Base-by-base conservation (phyloP, 2,329 filamentous ascomycete genomes). In the Lachnellula arida region DNA sequence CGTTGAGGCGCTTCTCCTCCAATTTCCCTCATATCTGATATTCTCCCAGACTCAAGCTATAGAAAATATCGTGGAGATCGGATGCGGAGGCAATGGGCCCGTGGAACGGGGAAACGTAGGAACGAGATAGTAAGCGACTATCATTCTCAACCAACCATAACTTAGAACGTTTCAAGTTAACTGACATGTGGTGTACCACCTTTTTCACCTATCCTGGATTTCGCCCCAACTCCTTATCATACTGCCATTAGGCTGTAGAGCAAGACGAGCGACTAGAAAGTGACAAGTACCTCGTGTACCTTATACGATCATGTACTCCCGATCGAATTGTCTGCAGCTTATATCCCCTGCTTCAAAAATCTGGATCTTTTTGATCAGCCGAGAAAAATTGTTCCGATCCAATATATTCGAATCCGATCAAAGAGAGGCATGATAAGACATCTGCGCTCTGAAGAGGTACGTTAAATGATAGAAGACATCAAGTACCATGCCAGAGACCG, bases 61-160 rank as follows among this genome's bases (percentile, higher is more conserved):
- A 22, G 52, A 57, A 51, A 60, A 56, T 59, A 49, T 59, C 35
- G 49, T 54, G 59, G 60, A 61, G 56, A 57, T 61, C 61, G 60
- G 58, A 39, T 58, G 47, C 54, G 57, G 57, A 59, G 48, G 42
- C 46, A 60, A 55, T 47, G 48, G 47, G 48, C 49, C 56, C 42
- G 57, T 56, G 55, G 44, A 37, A 55, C 44, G 56, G 57, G 52
- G 35, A 54, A 53, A 52, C 42, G 37, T 40, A 50, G 39, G 37
- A 51, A 46, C 44, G 48, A 54, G 32, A 50, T 46, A 15, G 23
- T 49, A 47, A 54, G 50, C 46, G 48, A 56, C 44, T 19, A 49
- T 35, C 40, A 52, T 19, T 32, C 32, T 28, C 35, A 44, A 46
- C 51, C 46, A 59, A 62, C 42, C 49, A 49, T 6, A 34, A 25